Conservation (phyloP, 2,329 filamentous ascomycete genomes). For the Daldinia sp. region DNA sequence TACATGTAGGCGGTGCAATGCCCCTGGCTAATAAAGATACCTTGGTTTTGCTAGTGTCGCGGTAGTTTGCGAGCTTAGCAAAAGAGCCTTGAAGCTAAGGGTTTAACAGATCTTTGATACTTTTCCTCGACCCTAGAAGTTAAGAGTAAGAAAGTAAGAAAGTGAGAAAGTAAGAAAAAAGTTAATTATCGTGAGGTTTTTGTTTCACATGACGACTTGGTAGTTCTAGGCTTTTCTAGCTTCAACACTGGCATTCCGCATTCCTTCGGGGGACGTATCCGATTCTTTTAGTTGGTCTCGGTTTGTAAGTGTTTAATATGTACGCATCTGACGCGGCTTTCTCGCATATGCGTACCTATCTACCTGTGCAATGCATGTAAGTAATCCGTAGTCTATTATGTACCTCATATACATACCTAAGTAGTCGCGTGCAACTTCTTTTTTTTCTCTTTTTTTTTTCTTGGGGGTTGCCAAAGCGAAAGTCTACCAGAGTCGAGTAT, state of each 20-base stretch:
- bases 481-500: no score
- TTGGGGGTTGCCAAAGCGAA: background rate
- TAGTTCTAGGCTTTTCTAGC: conserved; percentile 10
- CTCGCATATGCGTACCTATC: background rate
- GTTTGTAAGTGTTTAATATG: background rate
- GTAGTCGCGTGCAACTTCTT: no score
- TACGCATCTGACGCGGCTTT: background rate
- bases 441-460: background rate
- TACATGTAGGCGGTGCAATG: conserved; percentile 1
- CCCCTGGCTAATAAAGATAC: background rate
- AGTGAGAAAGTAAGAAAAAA: no score
- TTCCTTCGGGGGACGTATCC: background rate
- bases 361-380: background rate
- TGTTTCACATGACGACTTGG: conserved; percentile 12
- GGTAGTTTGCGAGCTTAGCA: conserved; percentile 6
- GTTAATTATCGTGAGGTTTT: background rate
- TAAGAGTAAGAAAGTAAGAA: background rate
- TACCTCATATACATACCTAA: background rate
- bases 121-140: background rate
- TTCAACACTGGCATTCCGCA: background rate
- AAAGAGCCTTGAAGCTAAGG: background rate
- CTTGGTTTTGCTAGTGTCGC: conserved; percentile 16
- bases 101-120: background rate
- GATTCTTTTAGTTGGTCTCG: background rate
- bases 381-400: no score